Evolutionary conservation across 495 filamentous ascomycete species (phyloP).

Genomic region (Podospora tetraspora): DNA sequence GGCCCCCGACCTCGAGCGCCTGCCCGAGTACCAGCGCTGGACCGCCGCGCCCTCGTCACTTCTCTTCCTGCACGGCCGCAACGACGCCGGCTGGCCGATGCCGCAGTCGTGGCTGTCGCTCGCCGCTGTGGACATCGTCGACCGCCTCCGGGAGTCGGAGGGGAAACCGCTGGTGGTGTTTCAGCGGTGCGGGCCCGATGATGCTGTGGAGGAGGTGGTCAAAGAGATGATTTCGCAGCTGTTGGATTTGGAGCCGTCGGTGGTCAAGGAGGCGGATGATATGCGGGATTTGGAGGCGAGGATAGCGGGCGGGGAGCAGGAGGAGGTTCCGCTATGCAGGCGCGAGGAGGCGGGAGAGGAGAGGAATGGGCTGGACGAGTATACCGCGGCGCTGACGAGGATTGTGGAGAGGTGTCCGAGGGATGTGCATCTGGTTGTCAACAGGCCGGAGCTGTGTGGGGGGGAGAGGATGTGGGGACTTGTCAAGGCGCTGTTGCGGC

Average conservation of each 20-base stretch:
- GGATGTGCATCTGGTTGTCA: slow-evolving; percentile 2
- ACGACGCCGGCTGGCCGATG: background rate
- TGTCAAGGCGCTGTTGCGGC: slow-evolving; percentile 1
- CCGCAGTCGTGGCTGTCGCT: slow-evolving; percentile 12
- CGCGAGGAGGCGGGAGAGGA: background rate
- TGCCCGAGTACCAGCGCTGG: slow-evolving; percentile 1
- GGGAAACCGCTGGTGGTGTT: background rate
- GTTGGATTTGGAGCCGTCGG: slow-evolving; percentile 3
- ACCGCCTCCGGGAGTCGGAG: background rate
- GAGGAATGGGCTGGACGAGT: background rate
- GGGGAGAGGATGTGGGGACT: slow-evolving; percentile 1
- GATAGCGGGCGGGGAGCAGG: background rate
- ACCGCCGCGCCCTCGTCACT: background rate
- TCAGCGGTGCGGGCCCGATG: slow-evolving; percentile 2
- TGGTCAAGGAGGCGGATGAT: slow-evolving; percentile 6
- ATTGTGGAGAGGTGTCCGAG: background rate
- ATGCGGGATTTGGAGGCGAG: slow-evolving; percentile 4
- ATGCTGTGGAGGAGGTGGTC: background rate
- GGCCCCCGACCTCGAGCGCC: background rate
- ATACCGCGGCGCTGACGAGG: background rate
- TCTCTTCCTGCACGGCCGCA: slow-evolving; percentile 8
- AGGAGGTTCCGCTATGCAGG: background rate
- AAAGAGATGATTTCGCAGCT: slow-evolving; percentile 6
- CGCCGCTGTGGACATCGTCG: slow-evolving; percentile 1
- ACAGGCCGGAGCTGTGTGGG: background rate